Evolutionary conservation across 164 flowering plant species (phyloP).

Genomic region (Aristolochia contorta): DNA sequence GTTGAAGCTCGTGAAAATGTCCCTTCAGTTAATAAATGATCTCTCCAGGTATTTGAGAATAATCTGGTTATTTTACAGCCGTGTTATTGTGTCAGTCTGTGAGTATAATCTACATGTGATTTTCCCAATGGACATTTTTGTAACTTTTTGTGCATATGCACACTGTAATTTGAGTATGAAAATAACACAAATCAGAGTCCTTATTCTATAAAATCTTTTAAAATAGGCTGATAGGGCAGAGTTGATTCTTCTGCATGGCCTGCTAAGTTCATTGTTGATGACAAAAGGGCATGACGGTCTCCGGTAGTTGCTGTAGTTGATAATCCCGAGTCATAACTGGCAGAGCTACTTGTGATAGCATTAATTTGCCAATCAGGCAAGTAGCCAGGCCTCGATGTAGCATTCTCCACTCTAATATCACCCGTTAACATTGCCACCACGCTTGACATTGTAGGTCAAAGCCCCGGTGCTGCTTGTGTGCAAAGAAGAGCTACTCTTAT

Average conservation of each 20-base stretch:
- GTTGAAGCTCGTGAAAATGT: too few relatives aligned
- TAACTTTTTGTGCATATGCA: not conserved
- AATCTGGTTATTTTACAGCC: not conserved
- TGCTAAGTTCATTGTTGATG: slow-evolving; percentile 5
- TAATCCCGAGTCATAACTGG: not conserved
- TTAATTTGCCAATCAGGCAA: slow-evolving; percentile 27
- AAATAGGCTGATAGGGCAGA: not conserved
- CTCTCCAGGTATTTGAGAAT: not conserved
- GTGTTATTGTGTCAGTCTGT: not conserved
- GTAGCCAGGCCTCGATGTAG: slow-evolving; percentile 28
- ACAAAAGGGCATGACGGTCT: not conserved
- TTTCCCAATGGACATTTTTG: not conserved
- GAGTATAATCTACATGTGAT: not conserved
- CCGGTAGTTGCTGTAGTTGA: not conserved
- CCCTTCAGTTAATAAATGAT: not conserved
- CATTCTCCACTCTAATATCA: slow-evolving; percentile 27
- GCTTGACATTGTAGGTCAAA: slow-evolving; percentile 34
- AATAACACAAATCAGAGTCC: not conserved
- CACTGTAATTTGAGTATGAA: not conserved
- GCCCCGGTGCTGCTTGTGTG: slow-evolving; percentile 36
- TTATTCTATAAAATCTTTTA: not conserved
- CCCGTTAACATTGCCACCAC: slow-evolving; percentile 41
- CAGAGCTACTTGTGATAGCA: slow-evolving; percentile 21
- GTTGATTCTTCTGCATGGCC: not conserved
- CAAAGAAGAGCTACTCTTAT: slow-evolving; percentile 39